A percentile compares a stretch with the other conserved stretches of the same genome.
Conservation (phyloP, 768 basidiomycete genomes). For the Leccinum olivaceopallidum region DNA sequence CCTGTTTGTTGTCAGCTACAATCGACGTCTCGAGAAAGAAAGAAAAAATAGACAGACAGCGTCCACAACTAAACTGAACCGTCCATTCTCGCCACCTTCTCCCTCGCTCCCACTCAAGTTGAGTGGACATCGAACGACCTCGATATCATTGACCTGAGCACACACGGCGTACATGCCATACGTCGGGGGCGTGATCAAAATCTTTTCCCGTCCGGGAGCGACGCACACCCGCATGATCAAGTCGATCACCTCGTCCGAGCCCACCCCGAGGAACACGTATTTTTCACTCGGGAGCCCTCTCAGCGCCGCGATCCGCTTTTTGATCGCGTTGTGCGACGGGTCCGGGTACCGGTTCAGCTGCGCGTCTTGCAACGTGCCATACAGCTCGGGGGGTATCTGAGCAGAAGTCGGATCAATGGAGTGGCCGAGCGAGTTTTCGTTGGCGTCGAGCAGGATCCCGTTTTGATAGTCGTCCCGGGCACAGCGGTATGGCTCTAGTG, state of each 20-base stretch:
- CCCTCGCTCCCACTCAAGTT: constrained; percentile 57
- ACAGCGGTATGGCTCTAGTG: constrained; percentile 90
- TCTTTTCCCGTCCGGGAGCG: constrained; percentile 73
- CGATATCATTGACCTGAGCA: constrained; percentile 93
- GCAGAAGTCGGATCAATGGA: constrained; percentile 51
- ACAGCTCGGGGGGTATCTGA: constrained; percentile 35
- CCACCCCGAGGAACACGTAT: constrained; percentile 92
- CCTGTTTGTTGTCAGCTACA: constrained; percentile 39
- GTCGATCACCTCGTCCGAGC: constrained; percentile 96
- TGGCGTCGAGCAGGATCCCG: constrained; percentile 94
- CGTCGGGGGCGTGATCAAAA: constrained; percentile 90
- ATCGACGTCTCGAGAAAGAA: background rate
- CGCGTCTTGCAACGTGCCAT: constrained; percentile 40
- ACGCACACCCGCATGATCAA: constrained; percentile 90
- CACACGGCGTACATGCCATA: constrained; percentile 98
- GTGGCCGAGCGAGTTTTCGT: constrained; percentile 94
- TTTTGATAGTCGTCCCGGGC: constrained; percentile 93
- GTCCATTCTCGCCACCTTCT: constrained; percentile 70
- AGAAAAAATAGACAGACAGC: constrained; percentile 50
- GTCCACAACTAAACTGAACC: constrained; percentile 75
- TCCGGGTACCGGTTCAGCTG: constrained; percentile 92
- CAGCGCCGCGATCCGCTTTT: constrained; percentile 69
- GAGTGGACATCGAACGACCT: constrained; percentile 74
- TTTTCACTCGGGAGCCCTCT: constrained; percentile 63
- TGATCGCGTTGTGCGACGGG: constrained; percentile 82